phyloP scores from a whole-genome alignment of 2,329 filamentous ascomycete genomes.

The Paecilomyces variotii region DNA sequence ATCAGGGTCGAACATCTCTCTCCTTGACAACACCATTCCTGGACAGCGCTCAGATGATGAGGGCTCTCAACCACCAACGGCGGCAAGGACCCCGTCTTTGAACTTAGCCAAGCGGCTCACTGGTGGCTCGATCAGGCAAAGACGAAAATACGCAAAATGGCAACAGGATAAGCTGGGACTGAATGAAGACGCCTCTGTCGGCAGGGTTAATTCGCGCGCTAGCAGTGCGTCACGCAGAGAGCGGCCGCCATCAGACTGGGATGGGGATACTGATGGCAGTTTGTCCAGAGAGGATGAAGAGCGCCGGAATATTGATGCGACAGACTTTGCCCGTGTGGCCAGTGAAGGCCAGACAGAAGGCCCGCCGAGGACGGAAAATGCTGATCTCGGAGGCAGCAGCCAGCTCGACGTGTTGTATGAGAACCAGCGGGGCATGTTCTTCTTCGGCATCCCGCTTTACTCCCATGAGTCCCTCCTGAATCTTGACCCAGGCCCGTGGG shows the following conservation, averaged over 20 bases:
- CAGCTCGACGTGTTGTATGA: constrained; percentile 88
- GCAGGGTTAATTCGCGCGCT: not conserved
- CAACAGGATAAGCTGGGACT: constrained; percentile 50
- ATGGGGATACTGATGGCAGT: constrained; percentile 6
- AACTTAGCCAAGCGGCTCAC: constrained; percentile 23
- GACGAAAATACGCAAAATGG: constrained; percentile 42
- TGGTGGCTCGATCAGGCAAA: constrained; percentile 29
- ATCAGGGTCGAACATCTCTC: not conserved
- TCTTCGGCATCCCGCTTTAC: constrained; percentile 87
- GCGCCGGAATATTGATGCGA: constrained; percentile 8
- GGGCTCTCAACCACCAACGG: not conserved
- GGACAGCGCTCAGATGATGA: not conserved
- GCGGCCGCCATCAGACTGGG: not conserved
- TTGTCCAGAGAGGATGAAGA: constrained; percentile 1
- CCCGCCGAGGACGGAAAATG: not conserved
- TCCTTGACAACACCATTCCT: not conserved
- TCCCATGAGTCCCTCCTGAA: constrained; percentile 76
- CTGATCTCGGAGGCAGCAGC: constrained; percentile 6
- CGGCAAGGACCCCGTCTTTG: constrained; percentile 13
- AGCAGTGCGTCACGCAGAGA: not conserved
- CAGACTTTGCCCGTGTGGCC: constrained; percentile 9
- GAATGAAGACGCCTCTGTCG: constrained; percentile 14
- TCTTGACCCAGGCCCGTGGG: constrained; percentile 81
- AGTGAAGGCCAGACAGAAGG: not conserved
- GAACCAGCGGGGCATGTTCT: constrained; percentile 83